These are phyloP conservation scores for Phytopythium cucurbitacearum DNA, from an alignment of 352 stramenopile genomes.

Conservation along the genomic window DNA sequence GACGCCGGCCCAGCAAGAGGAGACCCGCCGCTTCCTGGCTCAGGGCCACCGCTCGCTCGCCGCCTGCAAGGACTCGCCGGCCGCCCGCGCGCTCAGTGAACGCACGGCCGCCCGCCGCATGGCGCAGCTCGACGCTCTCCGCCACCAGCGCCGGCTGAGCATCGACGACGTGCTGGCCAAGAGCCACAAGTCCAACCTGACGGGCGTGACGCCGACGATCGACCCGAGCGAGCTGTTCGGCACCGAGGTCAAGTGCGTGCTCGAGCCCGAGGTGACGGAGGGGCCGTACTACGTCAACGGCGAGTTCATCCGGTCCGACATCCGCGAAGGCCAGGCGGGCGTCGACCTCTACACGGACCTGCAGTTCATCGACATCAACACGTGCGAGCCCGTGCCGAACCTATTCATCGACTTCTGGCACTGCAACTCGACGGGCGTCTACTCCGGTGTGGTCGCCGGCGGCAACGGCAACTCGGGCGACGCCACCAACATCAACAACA, in stretches of 20 bases:
- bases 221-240: slow-evolving; percentile 8
- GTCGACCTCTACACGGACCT: slow-evolving; percentile 9
- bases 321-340: slow-evolving; percentile 3
- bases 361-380: slow-evolving; percentile 12
- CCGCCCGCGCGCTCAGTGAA: slow-evolving; percentile 13
- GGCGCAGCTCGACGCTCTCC: slow-evolving; percentile 6
- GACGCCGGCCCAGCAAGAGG: slow-evolving; percentile 6
- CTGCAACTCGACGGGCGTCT: slow-evolving; percentile 16
- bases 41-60: slow-evolving; percentile 12
- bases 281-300: slow-evolving; percentile 9
- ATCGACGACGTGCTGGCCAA: no score
- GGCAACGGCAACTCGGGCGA: slow-evolving; percentile 19
- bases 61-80: slow-evolving; percentile 12
- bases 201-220: slow-evolving; percentile 1
- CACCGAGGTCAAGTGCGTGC: slow-evolving; percentile 4
- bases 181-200: slow-evolving; percentile 2
- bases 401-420: slow-evolving; percentile 12
- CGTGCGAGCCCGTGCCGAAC: slow-evolving; percentile 6
- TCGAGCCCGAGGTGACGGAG: slow-evolving; percentile 8
- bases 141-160: slow-evolving; percentile 11
- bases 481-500: slow-evolving; percentile 22
- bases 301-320: slow-evolving; percentile 7
- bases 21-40: slow-evolving; percentile 11
- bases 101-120: slow-evolving; percentile 8
- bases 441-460: slow-evolving; percentile 17